Evolutionary conservation across 306 rosid species (phyloP).

Genomic region (Phaseolus lunatus): DNA sequence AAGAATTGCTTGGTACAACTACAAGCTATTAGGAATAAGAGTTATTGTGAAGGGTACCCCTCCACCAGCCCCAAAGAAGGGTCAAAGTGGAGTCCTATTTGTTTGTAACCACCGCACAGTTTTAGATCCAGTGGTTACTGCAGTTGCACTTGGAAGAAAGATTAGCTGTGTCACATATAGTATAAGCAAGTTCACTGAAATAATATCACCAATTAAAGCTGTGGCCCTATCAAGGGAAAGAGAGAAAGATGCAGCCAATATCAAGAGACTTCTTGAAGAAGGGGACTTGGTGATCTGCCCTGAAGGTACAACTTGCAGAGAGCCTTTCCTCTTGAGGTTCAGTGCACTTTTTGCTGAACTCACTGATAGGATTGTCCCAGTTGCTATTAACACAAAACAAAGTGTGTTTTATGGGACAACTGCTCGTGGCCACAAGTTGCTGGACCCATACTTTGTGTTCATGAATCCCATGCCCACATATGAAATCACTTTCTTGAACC

Average conservation of each 20-base stretch:
- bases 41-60: constrained; percentile 78
- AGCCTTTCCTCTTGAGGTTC: constrained; percentile 79
- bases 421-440: constrained; percentile 66
- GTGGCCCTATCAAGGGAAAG: constrained; percentile 87
- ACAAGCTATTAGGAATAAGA: constrained; percentile 76
- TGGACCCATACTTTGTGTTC: constrained; percentile 93
- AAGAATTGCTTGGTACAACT: constrained; percentile 70
- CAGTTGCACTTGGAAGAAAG: constrained; percentile 83
- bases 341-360: constrained; percentile 93
- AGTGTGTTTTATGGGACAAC: constrained; percentile 86
- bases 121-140: constrained; percentile 77
- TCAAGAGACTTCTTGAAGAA: constrained; percentile 74
- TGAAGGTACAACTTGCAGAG: constrained; percentile 94
- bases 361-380: constrained; percentile 86
- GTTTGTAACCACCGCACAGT: constrained; percentile 92
- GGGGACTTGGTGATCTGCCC: constrained; percentile 94
- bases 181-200: constrained; percentile 82
- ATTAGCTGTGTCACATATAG: constrained; percentile 94
- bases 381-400: constrained; percentile 87
- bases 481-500: constrained; percentile 87
- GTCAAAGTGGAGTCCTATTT: constrained; percentile 80
- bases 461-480: constrained; percentile 89
- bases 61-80: constrained; percentile 80
- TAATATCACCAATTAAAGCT: constrained; percentile 86
- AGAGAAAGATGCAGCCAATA: constrained; percentile 81